Evolutionary conservation across 2,329 filamentous ascomycete genomes (phyloP), one percentile per base, ranked within the genome.

Genomic region (Sphaerulina vaccinii): DNA sequence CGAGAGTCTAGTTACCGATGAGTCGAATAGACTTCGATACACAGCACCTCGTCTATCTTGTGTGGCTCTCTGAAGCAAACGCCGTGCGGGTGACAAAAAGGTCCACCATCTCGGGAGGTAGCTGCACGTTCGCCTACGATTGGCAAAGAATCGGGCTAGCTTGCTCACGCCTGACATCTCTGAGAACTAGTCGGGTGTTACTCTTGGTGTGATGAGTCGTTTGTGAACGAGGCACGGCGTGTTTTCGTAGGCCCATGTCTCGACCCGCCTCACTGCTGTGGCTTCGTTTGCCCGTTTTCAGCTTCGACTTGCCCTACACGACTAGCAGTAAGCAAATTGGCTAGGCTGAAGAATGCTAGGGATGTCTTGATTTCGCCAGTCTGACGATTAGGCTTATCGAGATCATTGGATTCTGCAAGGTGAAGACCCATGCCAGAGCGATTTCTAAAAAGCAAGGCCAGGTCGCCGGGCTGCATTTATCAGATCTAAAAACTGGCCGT

Each of bases 361-460:
- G n/a, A n/a, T n/a, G n/a, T n/a, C n/a, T n/a, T n/a, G n/a, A n/a
- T n/a, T n/a, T n/a, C n/a, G n/a, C n/a, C n/a, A n/a, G n/a, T n/a
- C n/a, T n/a, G n/a, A n/a, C n/a, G n/a, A n/a, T n/a, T n/a, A 49
- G 46, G 36, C 46, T 49, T 36, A 49, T 42, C 32, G 38, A 18
- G 18, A n/a, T 33, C 32, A 47, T 47, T 47, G 44, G 44, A 22
- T 11, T 13, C 24, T 18, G 19, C 44, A 47, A 35, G 44, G 44
- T 36, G 32, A 38, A 27, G 6, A 24, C 11, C 3, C 18, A 8
- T 22, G 19, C 22, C 7, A 32, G 7, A 32, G 13, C 7, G 7
- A 13, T 7, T 7, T 7, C 27, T 32, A 13, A 13, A 13, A 32
- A 32, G 7, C 7, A 32, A 6, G 16, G 32, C 10, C 23, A 33